These are phyloP conservation scores for Eleusine indica DNA, from an alignment of 176 grass and related monocot species.

Conservation along the genomic window DNA sequence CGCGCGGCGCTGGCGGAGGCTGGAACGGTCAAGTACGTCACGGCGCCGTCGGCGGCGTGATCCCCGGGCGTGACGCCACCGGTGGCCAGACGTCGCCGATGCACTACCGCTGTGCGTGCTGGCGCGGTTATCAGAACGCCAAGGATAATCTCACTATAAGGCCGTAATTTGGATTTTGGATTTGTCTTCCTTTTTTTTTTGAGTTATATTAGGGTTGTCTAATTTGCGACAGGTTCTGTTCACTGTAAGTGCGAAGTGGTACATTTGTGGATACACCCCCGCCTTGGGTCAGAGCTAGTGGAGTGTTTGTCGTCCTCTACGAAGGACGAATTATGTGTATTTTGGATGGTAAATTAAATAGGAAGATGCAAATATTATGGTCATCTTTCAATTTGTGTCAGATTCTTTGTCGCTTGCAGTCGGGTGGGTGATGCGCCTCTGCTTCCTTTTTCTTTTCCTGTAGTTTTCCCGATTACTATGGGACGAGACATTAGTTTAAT, in stretches of 20 bases:
- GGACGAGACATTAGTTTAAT: background rate
- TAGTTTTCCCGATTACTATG: too few relatives aligned
- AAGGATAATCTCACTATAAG: background rate
- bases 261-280: conserved; percentile 18
- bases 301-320: conserved; percentile 15
- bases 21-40: conserved; percentile 59
- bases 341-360: conserved; percentile 26
- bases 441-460: background rate
- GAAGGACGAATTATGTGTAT: conserved; percentile 4
- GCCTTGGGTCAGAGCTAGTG: conserved; percentile 2
- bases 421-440: background rate
- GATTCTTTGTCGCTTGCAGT: background rate
- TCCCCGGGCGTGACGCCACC: background rate
- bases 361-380: conserved; percentile 23
- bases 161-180: conserved; percentile 13
- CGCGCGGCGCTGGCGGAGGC: conserved; percentile 56
- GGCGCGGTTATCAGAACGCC: background rate
- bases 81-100: background rate
- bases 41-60: conserved; percentile 82
- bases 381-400: background rate
- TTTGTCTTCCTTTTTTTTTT: background rate
- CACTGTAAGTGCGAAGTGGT: background rate
- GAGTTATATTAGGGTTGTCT: conserved; percentile 26
- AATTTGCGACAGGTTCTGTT: background rate
- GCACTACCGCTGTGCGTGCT: background rate